phyloP scores from a whole-genome alignment of 345 rosid genomes.

The Erucastrum elatum region DNA sequence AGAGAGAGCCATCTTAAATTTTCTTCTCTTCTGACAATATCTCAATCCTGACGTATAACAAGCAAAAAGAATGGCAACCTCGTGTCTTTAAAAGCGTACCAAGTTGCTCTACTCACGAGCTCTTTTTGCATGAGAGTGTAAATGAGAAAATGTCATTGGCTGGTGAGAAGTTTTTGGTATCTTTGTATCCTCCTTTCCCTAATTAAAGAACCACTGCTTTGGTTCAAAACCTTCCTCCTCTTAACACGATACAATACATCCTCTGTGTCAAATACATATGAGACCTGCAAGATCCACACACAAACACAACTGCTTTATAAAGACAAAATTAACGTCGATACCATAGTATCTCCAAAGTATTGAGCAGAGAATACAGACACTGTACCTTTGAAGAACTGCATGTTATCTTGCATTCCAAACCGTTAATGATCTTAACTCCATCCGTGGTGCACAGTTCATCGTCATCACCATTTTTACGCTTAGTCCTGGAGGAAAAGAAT shows the following conservation, averaged over 20 bases:
- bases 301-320: neutral
- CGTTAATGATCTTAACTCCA: constrained; percentile 63
- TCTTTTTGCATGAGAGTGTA: neutral
- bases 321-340: neutral
- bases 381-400: constrained; percentile 91
- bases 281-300: constrained; percentile 54
- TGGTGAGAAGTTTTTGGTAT: constrained; percentile 44
- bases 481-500: constrained; percentile 57
- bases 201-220: constrained; percentile 29
- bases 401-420: constrained; percentile 89
- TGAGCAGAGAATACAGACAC: neutral
- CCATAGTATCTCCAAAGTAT: neutral
- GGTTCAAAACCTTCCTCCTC: constrained; percentile 34
- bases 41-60: constrained; percentile 25
- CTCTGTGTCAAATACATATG: constrained; percentile 94
- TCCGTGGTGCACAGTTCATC: constrained; percentile 54
- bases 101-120: constrained; percentile 9
- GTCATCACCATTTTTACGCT: constrained; percentile 39
- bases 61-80: constrained; percentile 30
- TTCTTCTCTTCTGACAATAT: constrained; percentile 13
- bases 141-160: constrained; percentile 21
- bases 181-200: constrained; percentile 46
- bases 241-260: constrained; percentile 64
- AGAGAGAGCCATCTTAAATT: constrained; percentile 3
- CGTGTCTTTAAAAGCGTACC: constrained; percentile 6